These are phyloP conservation scores for Paxillus involutus DNA, from an alignment of 768 basidiomycete species.

Conservation along the genomic window DNA sequence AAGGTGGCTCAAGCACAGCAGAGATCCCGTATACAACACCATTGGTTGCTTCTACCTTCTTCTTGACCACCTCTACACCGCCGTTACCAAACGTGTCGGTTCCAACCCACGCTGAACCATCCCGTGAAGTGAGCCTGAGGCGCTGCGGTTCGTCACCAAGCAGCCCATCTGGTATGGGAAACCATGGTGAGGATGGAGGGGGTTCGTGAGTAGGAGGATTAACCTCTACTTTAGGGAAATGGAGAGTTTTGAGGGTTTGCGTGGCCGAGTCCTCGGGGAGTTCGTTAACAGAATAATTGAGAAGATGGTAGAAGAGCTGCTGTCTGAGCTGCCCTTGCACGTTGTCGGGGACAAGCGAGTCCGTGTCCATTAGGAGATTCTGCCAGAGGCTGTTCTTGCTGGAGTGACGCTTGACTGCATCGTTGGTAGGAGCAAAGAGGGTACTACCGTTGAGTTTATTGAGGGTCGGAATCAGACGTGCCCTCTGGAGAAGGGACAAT, in stretches of 20 bases:
- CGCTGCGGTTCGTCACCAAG: slow-evolving; percentile 83
- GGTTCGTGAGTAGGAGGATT: slow-evolving; percentile 66
- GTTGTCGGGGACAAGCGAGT: slow-evolving; percentile 62
- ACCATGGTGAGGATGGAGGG: slow-evolving; percentile 80
- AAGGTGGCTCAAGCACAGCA: slow-evolving; percentile 72
- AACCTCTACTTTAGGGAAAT: slow-evolving; percentile 62
- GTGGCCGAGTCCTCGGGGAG: slow-evolving; percentile 40
- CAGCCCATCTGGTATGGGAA: slow-evolving; percentile 79
- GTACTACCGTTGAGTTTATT: slow-evolving; percentile 83
- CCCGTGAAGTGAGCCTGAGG: slow-evolving; percentile 58
- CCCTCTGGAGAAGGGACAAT: slow-evolving; percentile 73
- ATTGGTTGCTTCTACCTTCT: slow-evolving; percentile 59
- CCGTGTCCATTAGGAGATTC: slow-evolving; percentile 25
- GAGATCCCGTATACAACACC: slow-evolving; percentile 77
- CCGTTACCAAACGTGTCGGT: slow-evolving; percentile 80
- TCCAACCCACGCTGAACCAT: slow-evolving; percentile 55
- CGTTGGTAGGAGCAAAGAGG: slow-evolving; percentile 94
- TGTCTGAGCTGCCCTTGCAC: slow-evolving; percentile 82
- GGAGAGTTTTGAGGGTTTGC: slow-evolving; percentile 57
- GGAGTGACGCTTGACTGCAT: slow-evolving; percentile 66
- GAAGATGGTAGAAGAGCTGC: slow-evolving; percentile 90
- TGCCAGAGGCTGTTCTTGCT: slow-evolving; percentile 33
- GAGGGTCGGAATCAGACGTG: slow-evolving; percentile 88
- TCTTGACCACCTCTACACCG: slow-evolving; percentile 67
- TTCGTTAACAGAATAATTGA: slow-evolving; percentile 71